Conservation (phyloP, 208 protist species). For the Balamuthia mandrillaris region DNA sequence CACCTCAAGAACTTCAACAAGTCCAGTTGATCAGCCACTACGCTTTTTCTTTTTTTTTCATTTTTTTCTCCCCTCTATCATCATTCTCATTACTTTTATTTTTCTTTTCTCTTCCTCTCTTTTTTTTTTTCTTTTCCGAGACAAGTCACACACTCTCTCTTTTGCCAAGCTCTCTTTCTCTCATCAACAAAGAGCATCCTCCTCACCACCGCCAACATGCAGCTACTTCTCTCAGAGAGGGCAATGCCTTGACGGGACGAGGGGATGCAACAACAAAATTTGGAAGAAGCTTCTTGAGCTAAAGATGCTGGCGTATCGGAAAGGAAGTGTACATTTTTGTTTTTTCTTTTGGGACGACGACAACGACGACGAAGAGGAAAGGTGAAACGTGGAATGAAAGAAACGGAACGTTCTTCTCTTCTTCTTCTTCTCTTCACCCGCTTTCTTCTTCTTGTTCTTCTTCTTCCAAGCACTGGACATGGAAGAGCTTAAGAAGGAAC, state of each 20-base stretch:
- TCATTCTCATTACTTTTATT: background rate
- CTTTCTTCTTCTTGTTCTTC: background rate
- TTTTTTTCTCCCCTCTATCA: background rate
- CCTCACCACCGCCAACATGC: background rate
- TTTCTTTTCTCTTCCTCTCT: background rate
- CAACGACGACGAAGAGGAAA: background rate
- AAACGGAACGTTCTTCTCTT: background rate
- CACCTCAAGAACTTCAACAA: slow-evolving; percentile 23
- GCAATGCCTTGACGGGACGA: background rate
- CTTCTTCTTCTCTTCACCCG: background rate
- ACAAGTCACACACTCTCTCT: background rate
- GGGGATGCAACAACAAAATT: background rate
- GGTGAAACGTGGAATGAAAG: no score
- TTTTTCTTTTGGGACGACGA: background rate
- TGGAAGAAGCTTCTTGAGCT: background rate
- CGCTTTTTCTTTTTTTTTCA: background rate
- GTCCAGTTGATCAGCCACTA: background rate
- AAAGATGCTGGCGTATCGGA: background rate
- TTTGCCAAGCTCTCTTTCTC: background rate
- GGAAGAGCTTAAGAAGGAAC: no score
- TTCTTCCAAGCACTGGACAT: no score
- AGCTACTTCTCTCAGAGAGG: background rate
- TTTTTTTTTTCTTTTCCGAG: background rate
- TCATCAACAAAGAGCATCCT: background rate
- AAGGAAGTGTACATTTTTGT: background rate